A percentile compares a stretch with the other conserved stretches of the same genome.
These are phyloP conservation scores for Linnemannia hyalina DNA, from an alignment of 192 early-diverging fungal genomes.

Conservation along the genomic window DNA sequence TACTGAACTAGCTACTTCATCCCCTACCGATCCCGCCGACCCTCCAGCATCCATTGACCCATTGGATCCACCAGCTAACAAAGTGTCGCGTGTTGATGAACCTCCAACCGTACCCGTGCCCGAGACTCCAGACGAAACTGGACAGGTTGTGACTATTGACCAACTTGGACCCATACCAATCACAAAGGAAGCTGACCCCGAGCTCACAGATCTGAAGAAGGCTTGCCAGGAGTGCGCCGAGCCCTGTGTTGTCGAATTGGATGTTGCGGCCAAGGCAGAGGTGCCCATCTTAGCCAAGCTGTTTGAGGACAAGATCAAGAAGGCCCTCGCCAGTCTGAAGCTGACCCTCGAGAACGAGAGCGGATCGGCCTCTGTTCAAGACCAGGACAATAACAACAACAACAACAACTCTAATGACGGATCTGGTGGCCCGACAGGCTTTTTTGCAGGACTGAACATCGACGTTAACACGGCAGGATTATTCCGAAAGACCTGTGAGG, in stretches of 20 bases:
- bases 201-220: not conserved
- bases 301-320: constrained; percentile 19
- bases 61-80: not conserved
- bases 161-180: not conserved
- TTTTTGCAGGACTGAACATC: not conserved
- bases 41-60: not conserved
- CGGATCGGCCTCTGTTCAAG: not conserved
- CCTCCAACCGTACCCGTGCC: not conserved
- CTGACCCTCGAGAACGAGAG: constrained; percentile 6
- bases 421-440: not conserved
- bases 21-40: not conserved
- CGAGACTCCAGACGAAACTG: not conserved
- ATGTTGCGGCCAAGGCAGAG: constrained; percentile 10
- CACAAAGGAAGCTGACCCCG: not conserved
- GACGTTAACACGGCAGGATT: not conserved
- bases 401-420: not conserved
- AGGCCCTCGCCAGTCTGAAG: not conserved
- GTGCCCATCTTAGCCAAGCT: not conserved
- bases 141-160: not conserved
- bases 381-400: not conserved
- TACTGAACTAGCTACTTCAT: not conserved
- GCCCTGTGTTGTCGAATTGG: constrained; percentile 6
- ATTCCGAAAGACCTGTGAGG: constrained; percentile 6
- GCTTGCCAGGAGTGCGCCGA: constrained; percentile 18
- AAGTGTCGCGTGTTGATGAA: not conserved